Base-by-base conservation (phyloP, 225 moss, liverwort and hornwort genomes). In the Polytrichum formosum region DNA sequence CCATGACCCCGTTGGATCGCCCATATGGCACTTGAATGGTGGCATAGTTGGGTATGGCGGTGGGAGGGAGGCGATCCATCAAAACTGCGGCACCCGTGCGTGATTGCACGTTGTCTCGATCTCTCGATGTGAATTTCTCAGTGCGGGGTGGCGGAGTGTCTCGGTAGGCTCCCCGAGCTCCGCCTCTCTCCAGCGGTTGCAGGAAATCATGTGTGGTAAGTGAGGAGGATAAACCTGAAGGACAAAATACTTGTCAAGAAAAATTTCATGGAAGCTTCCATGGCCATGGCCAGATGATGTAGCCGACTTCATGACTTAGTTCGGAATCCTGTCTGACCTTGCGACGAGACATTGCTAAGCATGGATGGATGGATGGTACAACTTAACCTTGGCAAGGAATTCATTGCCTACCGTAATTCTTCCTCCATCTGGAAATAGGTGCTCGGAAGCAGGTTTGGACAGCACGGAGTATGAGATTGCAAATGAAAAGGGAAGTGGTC, bases 141-240 rank as follows among this genome's bases (percentile, higher is more conserved):
- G 13, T 46, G 7, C 89, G 84, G 18, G 74, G 74, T 1, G 73
- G 29, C 9, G 75, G 79, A 21, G 71, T 75, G 26, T 91, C 91
- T 76, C 85, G 65, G 61, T 81, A 84, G 8, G 79, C n/a, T 59
- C 77, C 64, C 61, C 81, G 77, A 4, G 61, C 72, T 65, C 80
- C 86, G 61, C 72, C 80, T 72, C 89, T 75, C 63, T 91, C 91
- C 74, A 91, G 60, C 1, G 91, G 89, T 84, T 91, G 91, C 62
- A 91, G 66, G 65, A 91, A 91, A 70, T 91, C 91, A 67, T 91
- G 87, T 1, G 87, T 91, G 20, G 87, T 90, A 53, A 91, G 81
- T 4, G 85, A 72, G 61, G 89, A 84, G 5, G 85, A 80, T 75
- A 89, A 63, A 22, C 86, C 91, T 91, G 83, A 5, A 64, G 28